Base-by-base conservation (phyloP, 2,329 filamentous ascomycete species). In the Colletotrichum eleusines region DNA sequence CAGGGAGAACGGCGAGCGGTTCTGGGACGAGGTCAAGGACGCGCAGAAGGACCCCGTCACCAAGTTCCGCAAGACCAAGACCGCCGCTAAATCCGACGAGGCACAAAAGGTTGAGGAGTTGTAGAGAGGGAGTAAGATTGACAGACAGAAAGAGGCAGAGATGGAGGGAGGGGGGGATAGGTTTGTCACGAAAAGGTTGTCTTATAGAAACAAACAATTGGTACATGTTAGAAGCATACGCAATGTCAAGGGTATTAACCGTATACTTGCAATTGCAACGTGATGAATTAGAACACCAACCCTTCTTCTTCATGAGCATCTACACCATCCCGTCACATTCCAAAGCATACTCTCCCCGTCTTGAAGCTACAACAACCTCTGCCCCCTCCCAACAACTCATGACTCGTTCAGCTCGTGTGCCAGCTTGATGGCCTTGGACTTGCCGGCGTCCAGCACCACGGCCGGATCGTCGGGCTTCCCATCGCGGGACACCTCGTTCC, bases 11-110 rank as follows among this genome's bases (percentile, higher is more conserved):
- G 90, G 87, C 0, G 84, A 89, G 75, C 86, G 86, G 75, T 93
- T 94, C 76, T 85, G 88, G 81, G 81, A 88, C 23, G 84, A 86
- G 66, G 86, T 93, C 64, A 84, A 90, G 81, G 85, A 86, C 73
- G 89, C 89, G 0, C 83, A 89, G 76, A 91, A 90, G 79, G 86
- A 88, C 54, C 85, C 85, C 58, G 80, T 88, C 11, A 87, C 84
- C 3, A 80, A 80, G 60, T 62, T 62, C 31, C 28, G 31, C 5
- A 63, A 63, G 58, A 33, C 38, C 1, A 14, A 46, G 6, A 5
- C 28, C 3, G n/a, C 12, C 23, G 18, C 35, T 5, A n/a, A n/a
- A n/a, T 35, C 69, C 5, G 58, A 38, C 5, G 44, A 57, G 7
- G 35, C 50, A 5, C 35, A 51, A 55, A 40, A 8, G 20, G 50